Evolutionary conservation across 768 basidiomycete genomes (phyloP).

Genomic region (Boletus rex-veris): DNA sequence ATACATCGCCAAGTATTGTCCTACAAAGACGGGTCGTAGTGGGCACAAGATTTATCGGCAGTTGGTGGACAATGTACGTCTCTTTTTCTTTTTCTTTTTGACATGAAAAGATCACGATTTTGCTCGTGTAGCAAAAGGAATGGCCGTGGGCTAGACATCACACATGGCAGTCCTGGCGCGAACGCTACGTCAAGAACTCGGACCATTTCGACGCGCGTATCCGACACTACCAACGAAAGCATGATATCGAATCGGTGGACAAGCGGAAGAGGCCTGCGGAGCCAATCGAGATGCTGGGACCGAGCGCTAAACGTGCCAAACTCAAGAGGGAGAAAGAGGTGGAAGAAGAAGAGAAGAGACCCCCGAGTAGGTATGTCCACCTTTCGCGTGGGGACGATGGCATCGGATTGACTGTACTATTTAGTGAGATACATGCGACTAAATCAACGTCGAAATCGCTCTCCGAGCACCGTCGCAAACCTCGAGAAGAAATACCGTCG

Average conservation of each 20-base stretch:
- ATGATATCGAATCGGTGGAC: conserved; percentile 9
- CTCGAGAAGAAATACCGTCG: not conserved
- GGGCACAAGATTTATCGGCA: conserved; percentile 45
- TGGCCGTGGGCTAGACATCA: conserved; percentile 57
- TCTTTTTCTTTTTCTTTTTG: not conserved
- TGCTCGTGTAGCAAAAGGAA: conserved; percentile 31
- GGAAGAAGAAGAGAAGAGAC: not conserved
- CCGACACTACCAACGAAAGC: conserved; percentile 34
- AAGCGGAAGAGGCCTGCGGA: conserved; percentile 1
- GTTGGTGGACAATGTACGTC: conserved; percentile 46
- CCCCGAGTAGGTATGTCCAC: conserved; percentile 2
- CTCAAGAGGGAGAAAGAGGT: not conserved
- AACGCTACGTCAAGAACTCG: conserved; percentile 50
- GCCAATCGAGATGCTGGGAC: not conserved
- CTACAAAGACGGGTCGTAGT: conserved; percentile 37
- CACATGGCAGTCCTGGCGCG: conserved; percentile 61
- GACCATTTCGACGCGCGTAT: conserved; percentile 43
- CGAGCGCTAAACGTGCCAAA: conserved; percentile 9
- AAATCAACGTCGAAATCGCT: not conserved
- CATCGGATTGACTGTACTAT: not conserved
- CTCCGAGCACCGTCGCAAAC: not conserved
- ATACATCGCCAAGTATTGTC: conserved; percentile 50
- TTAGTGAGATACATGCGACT: conserved; percentile 4
- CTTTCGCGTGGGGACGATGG: not conserved
- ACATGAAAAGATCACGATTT: too few relatives aligned